Percentiles rank a stretch among this genome's conserved stretches.
Conservation (phyloP, 257 asterid genomes). For the Echium plantagineum region DNA sequence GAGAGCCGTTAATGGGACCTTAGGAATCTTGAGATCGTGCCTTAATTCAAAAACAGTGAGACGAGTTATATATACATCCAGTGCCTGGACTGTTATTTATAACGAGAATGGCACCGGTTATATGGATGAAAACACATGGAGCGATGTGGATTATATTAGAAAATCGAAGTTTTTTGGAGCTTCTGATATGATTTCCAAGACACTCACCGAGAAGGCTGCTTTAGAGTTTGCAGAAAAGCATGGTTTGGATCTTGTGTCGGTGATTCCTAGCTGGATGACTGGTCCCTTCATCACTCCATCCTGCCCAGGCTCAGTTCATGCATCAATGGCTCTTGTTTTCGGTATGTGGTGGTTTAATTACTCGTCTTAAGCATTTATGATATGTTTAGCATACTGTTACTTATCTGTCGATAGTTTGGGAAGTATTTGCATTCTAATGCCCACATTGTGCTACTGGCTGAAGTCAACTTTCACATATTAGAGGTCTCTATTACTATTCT, state of each 20-base stretch:
- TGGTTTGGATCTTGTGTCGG: constrained; percentile 41
- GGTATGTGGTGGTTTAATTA: background rate
- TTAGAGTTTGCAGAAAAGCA: constrained; percentile 35
- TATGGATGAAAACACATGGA: constrained; percentile 33
- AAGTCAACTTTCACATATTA: too few relatives aligned
- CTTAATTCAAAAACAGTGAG: constrained; percentile 30
- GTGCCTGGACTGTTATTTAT: constrained; percentile 11
- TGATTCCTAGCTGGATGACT: constrained; percentile 35
- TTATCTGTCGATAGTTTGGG: background rate
- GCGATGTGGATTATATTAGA: constrained; percentile 22
- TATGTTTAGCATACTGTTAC: background rate
- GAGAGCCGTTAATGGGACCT: background rate
- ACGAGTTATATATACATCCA: constrained; percentile 35
- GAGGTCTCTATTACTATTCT: too few relatives aligned
- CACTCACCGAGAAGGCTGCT: constrained; percentile 38
- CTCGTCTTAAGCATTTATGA: background rate
- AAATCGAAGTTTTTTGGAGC: constrained; percentile 5
- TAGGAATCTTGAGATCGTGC: constrained; percentile 12
- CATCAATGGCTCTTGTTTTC: background rate
- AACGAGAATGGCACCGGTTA: background rate
- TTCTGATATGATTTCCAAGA: constrained; percentile 41
- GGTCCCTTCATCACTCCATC: constrained; percentile 46
- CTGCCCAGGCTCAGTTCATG: background rate
- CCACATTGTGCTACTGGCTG: too few relatives aligned
- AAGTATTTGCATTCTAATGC: background rate